phyloP scores from a whole-genome alignment of 306 rosid species.

The Fragaria iinumae region DNA sequence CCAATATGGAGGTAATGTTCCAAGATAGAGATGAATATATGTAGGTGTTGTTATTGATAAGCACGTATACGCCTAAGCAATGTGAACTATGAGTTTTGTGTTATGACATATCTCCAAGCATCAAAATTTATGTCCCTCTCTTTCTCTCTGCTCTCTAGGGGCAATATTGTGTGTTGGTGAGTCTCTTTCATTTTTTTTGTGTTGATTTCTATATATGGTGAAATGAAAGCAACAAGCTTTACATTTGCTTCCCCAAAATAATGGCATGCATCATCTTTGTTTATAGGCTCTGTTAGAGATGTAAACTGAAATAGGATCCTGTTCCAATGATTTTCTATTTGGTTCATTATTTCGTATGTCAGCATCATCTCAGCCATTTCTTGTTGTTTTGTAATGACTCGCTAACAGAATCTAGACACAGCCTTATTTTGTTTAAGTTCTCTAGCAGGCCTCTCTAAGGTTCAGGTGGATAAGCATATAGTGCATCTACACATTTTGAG shows the following conservation, averaged over 20 bases:
- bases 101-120: not conserved
- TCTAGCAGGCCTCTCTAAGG: not conserved
- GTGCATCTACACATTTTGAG: not conserved
- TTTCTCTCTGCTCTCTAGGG: not conserved
- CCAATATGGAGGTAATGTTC: slow-evolving; percentile 65
- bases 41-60: not conserved
- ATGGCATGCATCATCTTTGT: not conserved
- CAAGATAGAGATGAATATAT: not conserved
- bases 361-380: not conserved
- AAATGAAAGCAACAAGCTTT: not conserved
- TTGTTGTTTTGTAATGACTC: not conserved
- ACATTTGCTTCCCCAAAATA: too few species aligned
- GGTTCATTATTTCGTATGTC: too few species aligned
- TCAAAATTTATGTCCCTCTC: too few species aligned
- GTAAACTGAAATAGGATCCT: not conserved
- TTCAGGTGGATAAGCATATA: not conserved
- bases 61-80: not conserved
- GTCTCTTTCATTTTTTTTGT: not conserved
- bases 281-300: not conserved
- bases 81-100: not conserved
- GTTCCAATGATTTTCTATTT: too few species aligned
- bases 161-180: not conserved
- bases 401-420: not conserved
- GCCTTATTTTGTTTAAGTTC: not conserved
- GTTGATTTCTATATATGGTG: not conserved